Conservation (phyloP, 345 rosid species). For the Eucalyptus camaldulensis region DNA sequence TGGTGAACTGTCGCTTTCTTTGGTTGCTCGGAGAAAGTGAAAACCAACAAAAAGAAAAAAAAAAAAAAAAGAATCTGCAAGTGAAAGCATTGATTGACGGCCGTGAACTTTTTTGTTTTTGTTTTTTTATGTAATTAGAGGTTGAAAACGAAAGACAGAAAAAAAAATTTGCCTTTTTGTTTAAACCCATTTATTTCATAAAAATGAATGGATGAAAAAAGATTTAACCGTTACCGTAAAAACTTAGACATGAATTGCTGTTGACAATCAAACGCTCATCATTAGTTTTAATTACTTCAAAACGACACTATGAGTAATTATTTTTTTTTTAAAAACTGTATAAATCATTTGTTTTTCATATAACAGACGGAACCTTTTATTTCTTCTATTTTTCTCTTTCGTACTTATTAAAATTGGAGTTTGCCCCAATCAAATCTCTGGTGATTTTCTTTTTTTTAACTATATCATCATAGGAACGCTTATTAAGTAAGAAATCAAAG, state of each 20-base stretch:
- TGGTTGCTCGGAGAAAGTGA: not conserved
- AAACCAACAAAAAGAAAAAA: not conserved
- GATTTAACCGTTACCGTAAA: not conserved
- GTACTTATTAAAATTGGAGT: not conserved
- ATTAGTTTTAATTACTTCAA: too few relatives aligned
- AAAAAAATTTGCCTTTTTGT: fast-evolving
- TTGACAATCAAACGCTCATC: not conserved
- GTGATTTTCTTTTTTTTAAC: not conserved
- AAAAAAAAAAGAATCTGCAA: not conserved
- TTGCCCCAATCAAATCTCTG: not conserved
- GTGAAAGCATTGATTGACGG: not conserved
- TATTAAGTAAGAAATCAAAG: not conserved
- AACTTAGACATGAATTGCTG: fast-evolving
- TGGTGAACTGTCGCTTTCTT: not conserved
- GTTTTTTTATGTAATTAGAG: not conserved
- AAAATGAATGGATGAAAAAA: too few relatives aligned
- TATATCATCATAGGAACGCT: not conserved
- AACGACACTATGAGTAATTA: too few relatives aligned
- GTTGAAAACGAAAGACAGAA: not conserved
- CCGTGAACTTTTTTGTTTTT: not conserved
- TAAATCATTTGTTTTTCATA: too few relatives aligned
- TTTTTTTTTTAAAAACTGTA: too few relatives aligned
- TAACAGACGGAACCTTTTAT: not conserved
- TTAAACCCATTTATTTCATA: too few relatives aligned
- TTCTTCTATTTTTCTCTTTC: not conserved